phyloP scores from a whole-genome alignment of 495 filamentous ascomycete genomes.

The Aspergillus affinis region DNA sequence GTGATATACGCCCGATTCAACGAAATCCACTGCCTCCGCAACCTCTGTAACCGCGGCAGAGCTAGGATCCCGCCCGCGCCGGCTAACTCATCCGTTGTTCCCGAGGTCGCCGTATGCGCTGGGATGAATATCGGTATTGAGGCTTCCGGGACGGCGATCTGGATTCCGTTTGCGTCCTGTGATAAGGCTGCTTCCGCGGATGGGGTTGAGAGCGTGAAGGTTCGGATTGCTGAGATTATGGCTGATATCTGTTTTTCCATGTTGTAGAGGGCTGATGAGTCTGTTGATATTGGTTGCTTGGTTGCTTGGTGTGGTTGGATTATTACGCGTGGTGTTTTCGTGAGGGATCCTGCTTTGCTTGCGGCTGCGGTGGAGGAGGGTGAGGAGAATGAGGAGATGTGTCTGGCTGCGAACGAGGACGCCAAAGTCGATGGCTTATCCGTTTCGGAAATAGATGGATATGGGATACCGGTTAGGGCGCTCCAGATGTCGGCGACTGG shows the following conservation, averaged over 20 bases:
- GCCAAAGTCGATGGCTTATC: constrained; percentile 16
- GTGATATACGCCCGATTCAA: constrained; percentile 51
- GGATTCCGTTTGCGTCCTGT: too few species aligned
- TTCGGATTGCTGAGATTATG: constrained; percentile 70
- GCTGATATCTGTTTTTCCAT: constrained; percentile 84
- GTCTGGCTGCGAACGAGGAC: constrained; percentile 11
- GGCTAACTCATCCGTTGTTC: constrained; percentile 44
- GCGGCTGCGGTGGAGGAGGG: constrained; percentile 27
- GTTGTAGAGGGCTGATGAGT: constrained; percentile 78
- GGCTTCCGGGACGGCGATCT: too few species aligned
- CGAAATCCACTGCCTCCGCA: constrained; percentile 82
- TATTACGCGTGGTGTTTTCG: constrained; percentile 32
- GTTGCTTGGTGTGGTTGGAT: constrained; percentile 82
- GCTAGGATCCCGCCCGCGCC: constrained; percentile 55
- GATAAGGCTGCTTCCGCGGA: constrained; percentile 39
- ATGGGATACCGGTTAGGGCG: constrained; percentile 53
- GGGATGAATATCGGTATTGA: constrained; percentile 52
- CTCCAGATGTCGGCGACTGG: constrained; percentile 77
- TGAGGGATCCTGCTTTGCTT: constrained; percentile 28
- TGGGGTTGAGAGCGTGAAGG: constrained; percentile 48
- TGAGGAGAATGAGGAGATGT: constrained; percentile 27
- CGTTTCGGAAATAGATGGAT: constrained; percentile 26
- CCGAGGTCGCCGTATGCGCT: constrained; percentile 38
- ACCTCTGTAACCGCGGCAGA: constrained; percentile 75
- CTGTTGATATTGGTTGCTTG: constrained; percentile 62